Evolutionary conservation across 352 stramenopile genomes (phyloP).

Genomic region (Globisporangium nodosum): DNA sequence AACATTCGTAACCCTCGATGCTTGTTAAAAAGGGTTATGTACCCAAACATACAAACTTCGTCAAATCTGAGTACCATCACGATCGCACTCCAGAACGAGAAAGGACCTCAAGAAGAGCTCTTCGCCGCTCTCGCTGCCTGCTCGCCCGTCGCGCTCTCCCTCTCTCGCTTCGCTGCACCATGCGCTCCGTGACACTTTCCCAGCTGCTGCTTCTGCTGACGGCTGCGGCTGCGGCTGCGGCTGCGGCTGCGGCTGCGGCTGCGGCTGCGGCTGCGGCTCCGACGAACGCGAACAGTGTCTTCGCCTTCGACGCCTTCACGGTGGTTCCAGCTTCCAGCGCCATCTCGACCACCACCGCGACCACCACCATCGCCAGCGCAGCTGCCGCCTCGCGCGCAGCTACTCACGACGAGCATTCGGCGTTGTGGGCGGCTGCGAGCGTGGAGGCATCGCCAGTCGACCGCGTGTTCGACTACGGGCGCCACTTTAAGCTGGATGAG

Average conservation of each 20-base stretch:
- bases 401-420: background rate
- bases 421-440: background rate
- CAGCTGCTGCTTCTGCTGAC: background rate
- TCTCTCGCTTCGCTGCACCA: background rate
- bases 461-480: conserved; percentile 17
- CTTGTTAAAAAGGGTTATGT: background rate
- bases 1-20: background rate
- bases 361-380: background rate
- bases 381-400: background rate
- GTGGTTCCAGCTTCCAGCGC: background rate
- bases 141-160: too few species aligned
- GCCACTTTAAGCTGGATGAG: conserved; percentile 21
- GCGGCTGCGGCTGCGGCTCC: background rate
- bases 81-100: too few species aligned
- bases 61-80: too few species aligned
- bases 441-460: conserved; percentile 7
- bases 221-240: too few species aligned
- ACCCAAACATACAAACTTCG: background rate
- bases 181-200: background rate
- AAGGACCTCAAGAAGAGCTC: background rate
- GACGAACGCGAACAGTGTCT: background rate
- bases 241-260: background rate
- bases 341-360: background rate
- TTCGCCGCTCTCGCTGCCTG: background rate
- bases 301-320: background rate